Base-by-base conservation (phyloP, 1,284 basidiomycete genomes). In the Tilletia indica region DNA sequence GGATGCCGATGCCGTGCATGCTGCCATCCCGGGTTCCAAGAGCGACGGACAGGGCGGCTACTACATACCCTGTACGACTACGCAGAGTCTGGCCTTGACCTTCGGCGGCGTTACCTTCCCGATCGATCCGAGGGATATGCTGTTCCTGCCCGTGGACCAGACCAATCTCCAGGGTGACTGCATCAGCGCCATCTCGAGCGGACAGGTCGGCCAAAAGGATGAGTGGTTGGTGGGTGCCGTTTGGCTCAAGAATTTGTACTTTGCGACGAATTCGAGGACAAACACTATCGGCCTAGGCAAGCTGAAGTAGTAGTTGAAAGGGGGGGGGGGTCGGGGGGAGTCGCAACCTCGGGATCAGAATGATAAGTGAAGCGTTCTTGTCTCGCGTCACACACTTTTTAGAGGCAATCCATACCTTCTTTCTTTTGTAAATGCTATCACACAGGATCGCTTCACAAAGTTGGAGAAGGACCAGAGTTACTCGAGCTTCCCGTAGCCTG, bases 21-120 rank as follows among this genome's bases (percentile, higher is more conserved):
- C 85, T 71, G 83, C 87, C 49, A 93, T 93, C 80, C 85, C 87
- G 1, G 93, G 92, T 42, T 68, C 81, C 61, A 87, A 90, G 31
- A 72, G 80, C 5, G 84, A 85, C 68, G 84, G 84, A 1, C 80
- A 84, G 64, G 84, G 83, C 12, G 83, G 89, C 0, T 93, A 91
- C 86, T 90, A 88, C 39, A 87, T 94, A 71, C 92, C 93, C 1
- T 94, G 93, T 86, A 90, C 88, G 3, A 89, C 89, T 21, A 88
- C 86, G 71, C 86, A 89, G 36, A 87, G 84, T 67, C 86, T 95
- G 70, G 88, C 91, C 0, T 85, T 94, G 73, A 88, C 88, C 2
- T 92, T 94, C 75, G 90, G 90, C 36, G 89, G 89, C 16, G 81
- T 85, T 61, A 71, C 83, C 25, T 94, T 93, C 82, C 82, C 87